Evolutionary conservation across 2,329 filamentous ascomycete species (phyloP), one percentile per base, ranked within the genome.

Genomic region (Alternaria triticimaculans): DNA sequence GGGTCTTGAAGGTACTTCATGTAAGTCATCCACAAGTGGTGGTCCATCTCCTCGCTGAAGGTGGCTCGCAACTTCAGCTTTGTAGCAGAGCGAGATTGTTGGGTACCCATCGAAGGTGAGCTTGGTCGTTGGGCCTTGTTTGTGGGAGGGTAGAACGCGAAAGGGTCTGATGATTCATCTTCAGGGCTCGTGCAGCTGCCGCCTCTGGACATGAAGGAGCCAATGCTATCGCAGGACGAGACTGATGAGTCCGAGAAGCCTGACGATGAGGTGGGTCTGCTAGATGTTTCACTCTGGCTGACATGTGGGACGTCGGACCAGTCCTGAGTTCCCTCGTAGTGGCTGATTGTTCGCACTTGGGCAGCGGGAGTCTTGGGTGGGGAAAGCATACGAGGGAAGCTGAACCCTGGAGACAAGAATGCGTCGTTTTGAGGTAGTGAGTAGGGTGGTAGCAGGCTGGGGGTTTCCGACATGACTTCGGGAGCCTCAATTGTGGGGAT

Each of bases 21-120:
- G 77, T 89, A 90, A 9, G 87, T 88, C 73, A 88, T 86, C 88
- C 88, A 90, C 30, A 90, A 78, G 72, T 90, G 88, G 60, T 87
- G 84, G 73, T 90, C 88, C 87, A 89, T 90, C 55, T 88, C 87
- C 46, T 85, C 80, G 6, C 86, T 89, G 85, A 88, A 90, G 44
- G 78, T 81, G 6, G 78, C 79, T 55, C 77, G 78, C 37, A 81
- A 76, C 72, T 82, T 84, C 57, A 81, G 70, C 63, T 82, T 82
- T 73, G 83, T 84, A 7, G 69, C 62, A 11, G 74, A 56, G 7
- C 69, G 73, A 43, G 66, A 69, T 30, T 70, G 70, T 50, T 72
- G 74, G 33, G 75, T 76, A 20, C 66, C 60, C 30, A 74, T 68
- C 7, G 78, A 65, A 25, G 79, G 78, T 23, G 79, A 80, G 30